Base-by-base conservation (phyloP, 805 yeast genomes). In the Candida pseudofarinosa region DNA sequence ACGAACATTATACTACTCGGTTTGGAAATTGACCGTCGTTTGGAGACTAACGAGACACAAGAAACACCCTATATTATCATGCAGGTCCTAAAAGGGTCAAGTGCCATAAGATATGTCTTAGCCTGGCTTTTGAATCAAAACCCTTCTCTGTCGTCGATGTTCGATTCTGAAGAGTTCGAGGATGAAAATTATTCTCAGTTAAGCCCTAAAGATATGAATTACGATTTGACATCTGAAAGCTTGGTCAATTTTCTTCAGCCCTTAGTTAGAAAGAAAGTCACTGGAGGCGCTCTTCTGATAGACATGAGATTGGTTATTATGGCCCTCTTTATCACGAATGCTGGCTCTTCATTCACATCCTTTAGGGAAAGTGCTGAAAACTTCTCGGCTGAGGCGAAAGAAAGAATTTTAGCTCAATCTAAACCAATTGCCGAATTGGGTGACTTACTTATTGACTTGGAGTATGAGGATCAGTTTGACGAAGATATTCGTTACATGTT, bases 401-500 rank as follows among this genome's bases (percentile, higher is more conserved):
- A 41, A 32, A 50, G 66, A 19, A 39, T 55, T 30, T 36, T 43
- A 10, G 50, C 55, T 31, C 59, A 58, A 34, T 39, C 47, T n/a
- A 51, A 47, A 13, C 54, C 54, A 6, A 41, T 59, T 10, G 46
- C 58, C 14, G 80, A 76, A 45, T 73, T 80, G 4, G 76, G 80
- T 0, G 80, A 76, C 39, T 62, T 81, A 10, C 58, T 80, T 44
- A 68, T 74, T 12, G 80, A 78, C 51, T 56, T 81, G 42, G 84
- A 79, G 47, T 69, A 70, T 38, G 80, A 80, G 42, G 90, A 83
- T 56, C 66, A 78, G 41, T 80, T 78, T 48, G 90, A 83, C 57
- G 88, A 82, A 50, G 89, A 83, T 60, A 74, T 75, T 19, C 63
- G 73, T 42, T 81, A 81, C 51, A 77, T 81, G 53, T 79, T 79